Base-by-base conservation (phyloP, 2,329 filamentous ascomycete species). In the Penicillium verrucosum region DNA sequence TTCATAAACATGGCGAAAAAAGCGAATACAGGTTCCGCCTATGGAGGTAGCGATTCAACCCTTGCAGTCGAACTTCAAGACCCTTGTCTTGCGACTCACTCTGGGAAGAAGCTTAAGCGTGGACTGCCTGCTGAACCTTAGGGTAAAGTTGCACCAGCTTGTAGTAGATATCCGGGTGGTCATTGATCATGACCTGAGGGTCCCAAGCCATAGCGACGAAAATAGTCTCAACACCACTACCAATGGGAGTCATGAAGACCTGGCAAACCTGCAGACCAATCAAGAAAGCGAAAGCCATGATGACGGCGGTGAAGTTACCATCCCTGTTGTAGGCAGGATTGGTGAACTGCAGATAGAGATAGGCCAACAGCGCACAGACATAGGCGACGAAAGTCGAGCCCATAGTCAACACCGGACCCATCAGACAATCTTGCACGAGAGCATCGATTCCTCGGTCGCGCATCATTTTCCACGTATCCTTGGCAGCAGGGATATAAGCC, bases 371-470 rank as follows among this genome's bases (percentile, higher is more conserved):
- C 0, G 89, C 87, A 61, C 89, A 94, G 11, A 89, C 82, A 68
- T 94, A 96, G 1, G 84, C 92, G 43, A 97, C 88, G 66, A 95
- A 94, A 0, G 89, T 84, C 1, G 88, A 87, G 9, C 90, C 92
- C 77, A 92, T 90, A 16, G 85, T 88, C 25, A 82, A 77, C 0
- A 89, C 87, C 0, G 87, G 87, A 0, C 86, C 87, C 51, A 92
- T 87, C 37, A 96, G 83, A 63, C 90, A 95, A 70, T 96, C 90
- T 68, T 96, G 96, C 66, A 96, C 83, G 1, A 97, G 83, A 0
- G 90, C 92, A 66, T 97, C 92, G 58, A 97, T 87, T 29, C 93
- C 93, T 32, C 93, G 89, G 68, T 95, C 85, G 72, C 92, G 93
- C 79, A 96, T 92, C 89, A 96, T 90, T 12, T 65, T 85, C 90